Percentiles rank a stretch among this genome's conserved stretches.
phyloP scores from a whole-genome alignment of 306 rosid genomes.

The Styphnolobium japonicum region DNA sequence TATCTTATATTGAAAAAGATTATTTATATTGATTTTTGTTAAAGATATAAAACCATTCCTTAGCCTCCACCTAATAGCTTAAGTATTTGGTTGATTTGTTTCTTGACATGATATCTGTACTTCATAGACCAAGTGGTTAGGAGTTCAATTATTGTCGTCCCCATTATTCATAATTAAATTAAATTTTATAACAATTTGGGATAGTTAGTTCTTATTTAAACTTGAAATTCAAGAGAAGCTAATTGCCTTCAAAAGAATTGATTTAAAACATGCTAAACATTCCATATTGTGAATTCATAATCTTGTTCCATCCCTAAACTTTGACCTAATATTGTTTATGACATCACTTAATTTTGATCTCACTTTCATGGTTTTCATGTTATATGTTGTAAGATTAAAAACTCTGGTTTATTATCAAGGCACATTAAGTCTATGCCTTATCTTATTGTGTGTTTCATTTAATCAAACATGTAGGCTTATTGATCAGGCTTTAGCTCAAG shows the following conservation, averaged over 20 bases:
- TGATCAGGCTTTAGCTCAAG: slow-evolving; percentile 85
- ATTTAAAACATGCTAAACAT: not conserved
- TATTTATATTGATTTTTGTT: not conserved
- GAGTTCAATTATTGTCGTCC: not conserved
- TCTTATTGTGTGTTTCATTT: slow-evolving; percentile 25
- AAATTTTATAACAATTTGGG: not conserved
- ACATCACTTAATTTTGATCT: not conserved
- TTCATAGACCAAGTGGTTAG: not conserved
- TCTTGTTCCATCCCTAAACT: not conserved
- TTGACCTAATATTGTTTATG: not conserved
- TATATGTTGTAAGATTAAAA: slow-evolving; percentile 1
- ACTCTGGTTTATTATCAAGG: not conserved
- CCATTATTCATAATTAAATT: not conserved
- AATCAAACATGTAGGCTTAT: slow-evolving; percentile 59
- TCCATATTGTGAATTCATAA: not conserved
- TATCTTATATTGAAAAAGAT: not conserved
- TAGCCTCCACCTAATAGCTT: not conserved
- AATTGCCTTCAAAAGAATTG: not conserved
- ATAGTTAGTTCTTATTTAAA: not conserved
- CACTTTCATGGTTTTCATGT: not conserved
- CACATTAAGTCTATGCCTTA: not conserved
- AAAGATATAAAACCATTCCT: not conserved
- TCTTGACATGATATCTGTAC: not conserved
- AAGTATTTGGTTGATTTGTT: not conserved
- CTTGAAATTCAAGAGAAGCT: not conserved